Percentiles rank a stretch among this genome's conserved stretches.
Conservation (phyloP, 2,329 filamentous ascomycete genomes). For the Monosporascus sp. region DNA sequence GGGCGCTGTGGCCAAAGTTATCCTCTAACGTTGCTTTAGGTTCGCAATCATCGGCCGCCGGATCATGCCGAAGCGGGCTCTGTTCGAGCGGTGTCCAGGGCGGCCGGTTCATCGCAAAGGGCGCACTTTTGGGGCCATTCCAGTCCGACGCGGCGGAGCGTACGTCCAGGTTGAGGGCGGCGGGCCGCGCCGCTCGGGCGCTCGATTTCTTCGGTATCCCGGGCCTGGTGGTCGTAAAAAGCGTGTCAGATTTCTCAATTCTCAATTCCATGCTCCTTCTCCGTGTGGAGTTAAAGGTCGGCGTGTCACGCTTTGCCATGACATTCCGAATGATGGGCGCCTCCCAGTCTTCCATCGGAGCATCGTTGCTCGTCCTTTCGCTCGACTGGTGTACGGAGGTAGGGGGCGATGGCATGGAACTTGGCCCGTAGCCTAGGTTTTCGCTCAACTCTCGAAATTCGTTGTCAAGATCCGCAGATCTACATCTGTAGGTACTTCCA, state of each 20-base stretch:
- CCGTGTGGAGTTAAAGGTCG: conserved; percentile 37
- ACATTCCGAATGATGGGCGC: conserved; percentile 43
- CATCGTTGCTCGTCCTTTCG: conserved; percentile 27
- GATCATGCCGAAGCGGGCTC: background rate
- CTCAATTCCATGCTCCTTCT: conserved; percentile 45
- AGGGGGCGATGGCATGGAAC: conserved; percentile 37
- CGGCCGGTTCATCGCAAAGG: background rate
- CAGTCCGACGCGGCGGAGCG: background rate
- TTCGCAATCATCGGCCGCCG: background rate
- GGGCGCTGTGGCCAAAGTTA: background rate
- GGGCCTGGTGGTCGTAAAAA: background rate
- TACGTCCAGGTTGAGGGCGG: background rate
- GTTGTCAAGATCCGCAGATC: conserved; percentile 15
- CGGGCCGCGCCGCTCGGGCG: conserved; percentile 2
- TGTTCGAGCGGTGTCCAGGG: background rate
- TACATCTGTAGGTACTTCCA: conserved; percentile 18
- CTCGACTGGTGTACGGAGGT: conserved; percentile 33
- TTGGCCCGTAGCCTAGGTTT: conserved; percentile 18
- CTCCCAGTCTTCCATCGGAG: conserved; percentile 21
- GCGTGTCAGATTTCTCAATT: conserved; percentile 28
- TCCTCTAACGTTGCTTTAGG: too few relatives aligned
- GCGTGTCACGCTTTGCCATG: conserved; percentile 49
- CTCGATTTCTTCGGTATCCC: conserved; percentile 18
- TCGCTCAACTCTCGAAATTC: conserved; percentile 13
- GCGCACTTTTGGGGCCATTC: background rate